Evolutionary conservation across 306 rosid genomes (phyloP), one percentile per base, ranked within the genome.

Genomic region (Morella rubra): DNA sequence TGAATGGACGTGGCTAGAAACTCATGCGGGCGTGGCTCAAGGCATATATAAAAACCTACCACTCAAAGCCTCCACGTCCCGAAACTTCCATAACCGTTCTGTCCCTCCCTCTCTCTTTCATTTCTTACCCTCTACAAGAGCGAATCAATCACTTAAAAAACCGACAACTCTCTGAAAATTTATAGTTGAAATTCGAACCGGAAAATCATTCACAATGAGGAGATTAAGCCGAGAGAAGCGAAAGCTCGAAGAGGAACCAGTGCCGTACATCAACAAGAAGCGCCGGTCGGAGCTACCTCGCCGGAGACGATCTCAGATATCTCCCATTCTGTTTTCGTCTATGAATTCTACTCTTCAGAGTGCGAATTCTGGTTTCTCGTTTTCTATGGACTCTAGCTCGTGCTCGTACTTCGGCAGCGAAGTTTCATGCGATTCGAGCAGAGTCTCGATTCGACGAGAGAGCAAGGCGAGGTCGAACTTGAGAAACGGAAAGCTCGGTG

Each of bases 231-330:
- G 44, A 62, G 62, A 79, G 53, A 87, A 83, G 82, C 90, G 88
- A 4, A 73, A 76, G 75, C 84, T 79, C 13, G 79, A 82, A 7
- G 73, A 44, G 15, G 75, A 86, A 70, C 62, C 84, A n/a, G 65
- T 19, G 2, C 69, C 50, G n/a, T 51, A n/a, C 51, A 44, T 32
- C 7, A 80, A 49, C 81, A 90, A 84, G 91, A 91, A 87, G 89
- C 97, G 86, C 76, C 92, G 98, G 58, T 93, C 91, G 11, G 86
- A 87, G 64, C 74, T 91, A 1, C 82, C 85, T 78, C 93, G 91
- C 82, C 90, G 97, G 73, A 61, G 81, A 67, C 78, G 93, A 46
- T 7, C 49, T 74, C 88, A 77, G 77, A 81, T 95, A 75, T 89
- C 91, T 44, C 91, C 97, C 8, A 75, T 90, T 72, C 74, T 87